Conservation (phyloP, 352 stramenopile species). For the Pythium angustatum region DNA sequence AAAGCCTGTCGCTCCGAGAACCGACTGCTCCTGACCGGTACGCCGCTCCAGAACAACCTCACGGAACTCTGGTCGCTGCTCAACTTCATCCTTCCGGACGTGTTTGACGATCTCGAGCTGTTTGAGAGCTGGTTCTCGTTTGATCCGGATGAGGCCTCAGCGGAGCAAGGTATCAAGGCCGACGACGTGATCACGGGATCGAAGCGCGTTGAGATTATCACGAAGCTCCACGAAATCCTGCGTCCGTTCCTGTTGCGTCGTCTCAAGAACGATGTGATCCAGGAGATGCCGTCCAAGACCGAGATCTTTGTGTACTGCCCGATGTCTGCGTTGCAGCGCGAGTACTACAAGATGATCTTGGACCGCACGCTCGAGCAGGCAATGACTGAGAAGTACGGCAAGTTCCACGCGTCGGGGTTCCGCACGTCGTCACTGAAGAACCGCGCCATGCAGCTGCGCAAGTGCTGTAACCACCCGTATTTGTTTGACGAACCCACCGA, state of each 20-base stretch:
- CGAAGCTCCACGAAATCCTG: constrained; percentile 97
- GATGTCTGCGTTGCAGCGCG: constrained; percentile 93
- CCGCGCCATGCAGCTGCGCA: constrained; percentile 78
- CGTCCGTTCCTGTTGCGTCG: constrained; percentile 95
- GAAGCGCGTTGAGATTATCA: constrained; percentile 93
- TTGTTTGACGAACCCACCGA: constrained; percentile 85
- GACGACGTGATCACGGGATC: constrained; percentile 91
- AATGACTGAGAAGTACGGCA: constrained; percentile 83
- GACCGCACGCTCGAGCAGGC: constrained; percentile 85
- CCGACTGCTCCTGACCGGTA: constrained; percentile 94
- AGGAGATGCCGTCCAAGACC: constrained; percentile 96
- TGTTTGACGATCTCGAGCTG: constrained; percentile 97
- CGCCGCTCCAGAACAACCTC: constrained; percentile 98
- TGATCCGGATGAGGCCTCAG: constrained; percentile 80
- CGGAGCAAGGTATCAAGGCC: constrained; percentile 62
- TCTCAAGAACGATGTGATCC: constrained; percentile 94
- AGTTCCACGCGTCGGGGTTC: constrained; percentile 50
- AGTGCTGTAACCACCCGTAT: constrained; percentile 89
- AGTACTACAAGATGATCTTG: constrained; percentile 94
- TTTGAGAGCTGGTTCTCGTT: constrained; percentile 99
- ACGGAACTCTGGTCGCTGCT: constrained; percentile 98
- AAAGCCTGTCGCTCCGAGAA: constrained; percentile 93
- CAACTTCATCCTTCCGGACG: constrained; percentile 97
- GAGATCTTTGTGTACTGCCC: constrained; percentile 97
- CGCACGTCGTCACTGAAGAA: constrained; percentile 66